Percentiles rank a stretch among this genome's conserved stretches.
Conservation (phyloP, 805 yeast genomes). For the Candida methanosorbosa region DNA sequence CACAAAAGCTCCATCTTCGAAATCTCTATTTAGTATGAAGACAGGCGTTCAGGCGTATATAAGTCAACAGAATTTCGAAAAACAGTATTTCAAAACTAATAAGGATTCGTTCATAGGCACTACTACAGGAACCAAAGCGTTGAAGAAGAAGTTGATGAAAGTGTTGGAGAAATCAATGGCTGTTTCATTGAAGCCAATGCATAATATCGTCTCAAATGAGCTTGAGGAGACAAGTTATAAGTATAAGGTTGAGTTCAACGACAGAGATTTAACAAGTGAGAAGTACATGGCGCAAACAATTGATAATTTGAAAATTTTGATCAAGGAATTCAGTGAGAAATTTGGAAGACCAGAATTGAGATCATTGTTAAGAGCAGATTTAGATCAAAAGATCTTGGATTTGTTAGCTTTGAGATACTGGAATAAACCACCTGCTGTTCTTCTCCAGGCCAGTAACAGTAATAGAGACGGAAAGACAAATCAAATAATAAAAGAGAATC, state of each 20-base stretch:
- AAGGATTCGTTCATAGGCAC: slow-evolving; percentile 54
- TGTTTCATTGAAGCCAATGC: slow-evolving; percentile 78
- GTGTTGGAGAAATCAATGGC: slow-evolving; percentile 92
- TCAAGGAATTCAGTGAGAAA: slow-evolving; percentile 76
- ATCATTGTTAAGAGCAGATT: slow-evolving; percentile 67
- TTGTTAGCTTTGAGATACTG: slow-evolving; percentile 86
- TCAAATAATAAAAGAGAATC: neutral
- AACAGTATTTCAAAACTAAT: slow-evolving; percentile 53
- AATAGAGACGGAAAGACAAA: slow-evolving; percentile 6
- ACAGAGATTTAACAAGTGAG: slow-evolving; percentile 87
- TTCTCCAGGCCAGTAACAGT: no score
- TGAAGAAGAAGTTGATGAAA: slow-evolving; percentile 74
- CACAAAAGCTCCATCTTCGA: slow-evolving; percentile 51
- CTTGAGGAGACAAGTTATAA: slow-evolving; percentile 87
- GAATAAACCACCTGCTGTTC: slow-evolving; percentile 51
- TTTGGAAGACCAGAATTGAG: slow-evolving; percentile 80
- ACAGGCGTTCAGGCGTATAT: slow-evolving; percentile 55
- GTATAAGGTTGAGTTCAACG: slow-evolving; percentile 95
- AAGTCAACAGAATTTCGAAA: slow-evolving; percentile 62
- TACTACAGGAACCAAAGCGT: slow-evolving; percentile 62
- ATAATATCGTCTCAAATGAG: slow-evolving; percentile 76
- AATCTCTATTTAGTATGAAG: slow-evolving; percentile 42
- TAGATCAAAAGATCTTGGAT: slow-evolving; percentile 86
- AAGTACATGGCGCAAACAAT: slow-evolving; percentile 89
- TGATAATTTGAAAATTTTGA: slow-evolving; percentile 75